Evolutionary conservation across 208 protist species (phyloP), one percentile per base, ranked within the genome.

Genomic region (Leishmania braziliensis): DNA sequence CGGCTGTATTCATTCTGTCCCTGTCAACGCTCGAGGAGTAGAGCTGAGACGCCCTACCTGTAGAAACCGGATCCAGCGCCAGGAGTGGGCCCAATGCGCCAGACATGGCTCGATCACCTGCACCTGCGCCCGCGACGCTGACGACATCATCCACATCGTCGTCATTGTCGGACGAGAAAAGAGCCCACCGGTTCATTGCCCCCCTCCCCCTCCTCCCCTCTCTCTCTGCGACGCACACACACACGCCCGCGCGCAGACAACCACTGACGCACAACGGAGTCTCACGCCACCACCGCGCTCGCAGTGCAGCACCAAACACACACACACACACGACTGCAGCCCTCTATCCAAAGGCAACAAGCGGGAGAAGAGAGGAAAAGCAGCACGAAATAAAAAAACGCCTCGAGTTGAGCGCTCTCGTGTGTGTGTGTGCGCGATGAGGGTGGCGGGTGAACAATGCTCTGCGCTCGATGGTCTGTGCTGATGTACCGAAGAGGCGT

Each of bases 101-200:
- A 29, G 69, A 73, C 26, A 51, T 54, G 69, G 46, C 46, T 29
- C 26, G 46, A 33, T 48, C 39, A 29, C 69, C 46, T 43, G 46
- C 46, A 29, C 46, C 20, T 26, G 46, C 69, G 6, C 23, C 69
- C 3, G 69, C 43, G 23, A 51, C 10, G 26, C 10, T 16, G 3
- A 53, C 26, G 9, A 20, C 36, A 16, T 33, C 69, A 3, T 5
- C 26, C 10, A 3, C 43, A 53, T 76, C 72, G 33, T 76, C 72
- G 51, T 84, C 85, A 58, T 72, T 84, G 62, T 86, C 82, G 26
- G 74, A 65, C 43, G 54, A 60, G 10, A 84, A 84, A 29, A 83
- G 65, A 9, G 36, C 33, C 0, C 65, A 71, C 50, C 76, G 60
- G 18, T 36, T 68, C 84, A 87, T 87, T 33, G 5, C 18, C 18